Conservation (phyloP, 768 basidiomycete genomes). For the Cantharellus anzutake region DNA sequence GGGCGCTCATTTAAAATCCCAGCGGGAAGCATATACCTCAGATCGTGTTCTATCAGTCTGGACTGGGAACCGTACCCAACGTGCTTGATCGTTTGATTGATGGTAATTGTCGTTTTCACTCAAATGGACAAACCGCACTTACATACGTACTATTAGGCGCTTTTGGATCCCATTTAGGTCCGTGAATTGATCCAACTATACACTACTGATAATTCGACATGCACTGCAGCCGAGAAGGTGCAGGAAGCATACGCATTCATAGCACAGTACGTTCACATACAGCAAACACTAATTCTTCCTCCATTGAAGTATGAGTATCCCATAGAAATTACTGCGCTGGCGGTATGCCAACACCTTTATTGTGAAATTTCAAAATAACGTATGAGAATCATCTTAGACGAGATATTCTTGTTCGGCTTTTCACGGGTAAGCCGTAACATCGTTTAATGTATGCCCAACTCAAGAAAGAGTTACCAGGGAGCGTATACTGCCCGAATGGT, state of each 20-base stretch:
- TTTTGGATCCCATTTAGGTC: conserved; percentile 46
- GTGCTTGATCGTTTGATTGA: conserved; percentile 41
- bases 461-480: neutral
- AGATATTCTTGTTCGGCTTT: conserved; percentile 1
- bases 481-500: conserved; percentile 5
- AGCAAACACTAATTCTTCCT: neutral
- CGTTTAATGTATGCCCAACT: too few relatives aligned
- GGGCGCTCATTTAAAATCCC: neutral
- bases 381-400: neutral
- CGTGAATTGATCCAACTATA: neutral
- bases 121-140: neutral
- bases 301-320: neutral
- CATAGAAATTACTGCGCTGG: neutral
- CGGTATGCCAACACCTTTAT: neutral
- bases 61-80: conserved; percentile 38
- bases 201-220: neutral
- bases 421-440: neutral
- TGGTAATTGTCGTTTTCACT: conserved; percentile 19
- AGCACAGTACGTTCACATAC: conserved; percentile 35
- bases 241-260: conserved; percentile 69
- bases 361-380: neutral
- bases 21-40: conserved; percentile 16
- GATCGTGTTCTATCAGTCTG: conserved; percentile 41
- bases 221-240: conserved; percentile 39
- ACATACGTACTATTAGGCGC: conserved; percentile 24